Percentiles rank a stretch among this genome's conserved stretches.
phyloP scores from a whole-genome alignment of 768 basidiomycete genomes.

The Boletus tomentosulus region DNA sequence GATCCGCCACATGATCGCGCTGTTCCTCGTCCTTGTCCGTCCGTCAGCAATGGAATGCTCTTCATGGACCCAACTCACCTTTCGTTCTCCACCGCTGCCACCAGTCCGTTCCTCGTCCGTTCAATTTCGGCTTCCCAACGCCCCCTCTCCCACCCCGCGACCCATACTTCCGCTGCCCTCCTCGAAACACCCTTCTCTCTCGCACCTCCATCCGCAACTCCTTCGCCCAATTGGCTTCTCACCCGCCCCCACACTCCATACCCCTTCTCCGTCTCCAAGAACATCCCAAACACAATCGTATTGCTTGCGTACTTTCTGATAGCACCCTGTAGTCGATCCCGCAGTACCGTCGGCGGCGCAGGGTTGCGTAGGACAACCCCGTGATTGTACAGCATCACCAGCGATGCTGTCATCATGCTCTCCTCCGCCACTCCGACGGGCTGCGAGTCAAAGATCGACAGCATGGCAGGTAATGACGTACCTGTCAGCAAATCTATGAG shows the following conservation, averaged over 20 bases:
- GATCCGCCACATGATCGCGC: slow-evolving; percentile 68
- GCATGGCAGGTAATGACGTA: slow-evolving; percentile 37
- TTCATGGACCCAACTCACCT: slow-evolving; percentile 42
- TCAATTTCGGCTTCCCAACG: slow-evolving; percentile 70
- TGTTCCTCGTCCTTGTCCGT: slow-evolving; percentile 54
- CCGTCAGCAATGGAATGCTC: slow-evolving; percentile 3
- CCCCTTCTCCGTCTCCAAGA: slow-evolving; percentile 73
- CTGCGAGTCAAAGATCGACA: slow-evolving; percentile 35
- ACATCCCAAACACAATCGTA: slow-evolving; percentile 66
- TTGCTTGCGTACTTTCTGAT: slow-evolving; percentile 62
- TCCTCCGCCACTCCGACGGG: slow-evolving; percentile 33
- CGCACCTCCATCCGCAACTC: slow-evolving; percentile 27
- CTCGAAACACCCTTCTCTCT: slow-evolving; percentile 54
- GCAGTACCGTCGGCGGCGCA: slow-evolving; percentile 52
- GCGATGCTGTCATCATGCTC: slow-evolving; percentile 50
- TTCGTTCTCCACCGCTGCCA: slow-evolving; percentile 58
- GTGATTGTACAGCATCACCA: slow-evolving; percentile 62
- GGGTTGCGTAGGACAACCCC: slow-evolving; percentile 50
- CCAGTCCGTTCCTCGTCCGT: slow-evolving; percentile 60
- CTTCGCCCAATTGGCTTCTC: slow-evolving; percentile 50
- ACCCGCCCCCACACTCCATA: slow-evolving; percentile 78
- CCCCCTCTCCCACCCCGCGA: slow-evolving; percentile 73
- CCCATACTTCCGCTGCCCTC: slow-evolving; percentile 69
- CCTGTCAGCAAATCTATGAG: slow-evolving; percentile 60
- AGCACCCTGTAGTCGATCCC: slow-evolving; percentile 53